These are phyloP conservation scores for Lasiosphaeris hirsuta DNA, from an alignment of 495 filamentous ascomycete species.

Conservation along the genomic window DNA sequence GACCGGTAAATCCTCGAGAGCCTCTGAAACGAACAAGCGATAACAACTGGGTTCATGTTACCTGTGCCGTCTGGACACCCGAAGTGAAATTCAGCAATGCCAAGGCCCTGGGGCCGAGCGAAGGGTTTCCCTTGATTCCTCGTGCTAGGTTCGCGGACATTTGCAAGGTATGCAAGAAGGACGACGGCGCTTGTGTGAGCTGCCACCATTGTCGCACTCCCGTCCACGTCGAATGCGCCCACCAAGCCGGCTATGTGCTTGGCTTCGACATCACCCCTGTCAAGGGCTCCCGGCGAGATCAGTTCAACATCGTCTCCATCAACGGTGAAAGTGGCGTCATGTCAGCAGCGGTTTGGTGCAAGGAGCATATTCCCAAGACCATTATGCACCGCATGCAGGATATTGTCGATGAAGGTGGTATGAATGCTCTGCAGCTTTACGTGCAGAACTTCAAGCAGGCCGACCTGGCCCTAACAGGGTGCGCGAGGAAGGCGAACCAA, in stretches of 20 bases:
- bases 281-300: constrained; percentile 79
- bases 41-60: constrained; percentile 98
- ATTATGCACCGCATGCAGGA: constrained; percentile 76
- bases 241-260: constrained; percentile 73
- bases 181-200: constrained; percentile 70
- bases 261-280: constrained; percentile 90
- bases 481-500: constrained; percentile 75
- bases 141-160: constrained; percentile 60
- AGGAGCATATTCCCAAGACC: constrained; percentile 71
- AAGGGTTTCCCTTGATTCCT: constrained; percentile 80
- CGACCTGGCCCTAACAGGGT: constrained; percentile 83
- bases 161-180: constrained; percentile 81
- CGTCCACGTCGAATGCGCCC: constrained; percentile 88
- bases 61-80: constrained; percentile 85
- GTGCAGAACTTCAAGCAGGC: constrained; percentile 90
- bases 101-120: constrained; percentile 72
- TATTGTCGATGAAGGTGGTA: constrained; percentile 54
- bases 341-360: constrained; percentile 83
- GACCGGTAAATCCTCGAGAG: constrained; percentile 81
- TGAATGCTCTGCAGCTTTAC: constrained; percentile 80
- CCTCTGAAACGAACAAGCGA: constrained; percentile 86
- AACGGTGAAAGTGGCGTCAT: constrained; percentile 73
- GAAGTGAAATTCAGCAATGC: constrained; percentile 89
- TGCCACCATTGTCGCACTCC: constrained; percentile 78
- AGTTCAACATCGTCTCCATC: constrained; percentile 67